Evolutionary conservation across 805 yeast genomes (phyloP).

Genomic region (Yarrowia deformans): DNA sequence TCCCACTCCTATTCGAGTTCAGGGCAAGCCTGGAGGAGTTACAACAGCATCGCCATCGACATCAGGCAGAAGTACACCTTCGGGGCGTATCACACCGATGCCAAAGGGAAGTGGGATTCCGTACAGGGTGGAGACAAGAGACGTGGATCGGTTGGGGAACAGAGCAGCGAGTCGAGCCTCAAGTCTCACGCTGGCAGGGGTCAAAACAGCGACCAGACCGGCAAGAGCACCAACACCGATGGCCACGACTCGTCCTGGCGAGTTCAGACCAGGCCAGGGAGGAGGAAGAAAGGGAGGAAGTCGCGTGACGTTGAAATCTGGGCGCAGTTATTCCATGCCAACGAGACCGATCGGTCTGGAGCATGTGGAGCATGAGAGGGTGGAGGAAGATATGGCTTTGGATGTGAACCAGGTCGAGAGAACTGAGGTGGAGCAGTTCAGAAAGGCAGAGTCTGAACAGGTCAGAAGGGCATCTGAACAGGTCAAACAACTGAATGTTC

Average conservation of each 20-base stretch:
- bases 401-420: too few relatives aligned
- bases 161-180: neutral
- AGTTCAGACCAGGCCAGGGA: neutral
- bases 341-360: neutral
- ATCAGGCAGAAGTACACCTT: conserved; percentile 2
- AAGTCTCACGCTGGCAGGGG: conserved; percentile 6
- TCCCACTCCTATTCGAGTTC: conserved; percentile 18
- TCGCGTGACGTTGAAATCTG: neutral
- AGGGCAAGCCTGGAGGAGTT: neutral
- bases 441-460: too few relatives aligned
- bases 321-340: conserved; percentile 13
- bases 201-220: neutral
- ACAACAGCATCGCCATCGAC: neutral
- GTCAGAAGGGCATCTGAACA: neutral
- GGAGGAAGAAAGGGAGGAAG: neutral
- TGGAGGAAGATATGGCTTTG: too few relatives aligned
- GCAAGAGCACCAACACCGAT: conserved; percentile 18
- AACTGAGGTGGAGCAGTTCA: too few relatives aligned
- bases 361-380: neutral
- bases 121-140: conserved; percentile 2
- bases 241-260: conserved; percentile 12
- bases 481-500: neutral
- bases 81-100: conserved; percentile 17
- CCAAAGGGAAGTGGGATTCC: conserved; percentile 14
- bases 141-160: neutral